A percentile compares a stretch with the other conserved stretches of the same genome.
Evolutionary conservation across 2,329 filamentous ascomycete species (phyloP).

Genomic region (Talaromyces marneffei): DNA sequence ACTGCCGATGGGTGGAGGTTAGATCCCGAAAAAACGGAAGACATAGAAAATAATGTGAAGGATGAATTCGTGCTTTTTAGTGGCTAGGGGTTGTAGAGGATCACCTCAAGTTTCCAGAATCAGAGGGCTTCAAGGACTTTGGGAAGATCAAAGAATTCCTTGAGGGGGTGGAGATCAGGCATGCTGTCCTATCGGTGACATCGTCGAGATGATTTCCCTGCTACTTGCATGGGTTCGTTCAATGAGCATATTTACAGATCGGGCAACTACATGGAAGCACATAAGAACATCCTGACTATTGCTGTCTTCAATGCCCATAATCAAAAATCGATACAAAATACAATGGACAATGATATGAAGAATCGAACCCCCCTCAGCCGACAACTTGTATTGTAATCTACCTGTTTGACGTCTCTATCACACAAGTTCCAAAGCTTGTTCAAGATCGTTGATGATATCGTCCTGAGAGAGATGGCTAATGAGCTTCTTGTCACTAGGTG

Average conservation of each 20-base stretch:
- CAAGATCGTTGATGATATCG: conserved; percentile 87
- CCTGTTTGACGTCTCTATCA: neutral
- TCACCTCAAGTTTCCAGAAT: conserved; percentile 30
- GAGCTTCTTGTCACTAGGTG: neutral
- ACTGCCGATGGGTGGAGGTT: conserved; percentile 38
- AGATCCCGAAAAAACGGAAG: conserved; percentile 24
- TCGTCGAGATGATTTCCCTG: neutral
- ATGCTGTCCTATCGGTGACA: conserved; percentile 14
- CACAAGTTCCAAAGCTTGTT: conserved; percentile 49
- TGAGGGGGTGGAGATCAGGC: conserved; percentile 25
- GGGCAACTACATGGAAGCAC: too few species aligned
- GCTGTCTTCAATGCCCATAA: too few species aligned
- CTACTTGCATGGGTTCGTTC: neutral
- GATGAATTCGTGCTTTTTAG: conserved; percentile 42
- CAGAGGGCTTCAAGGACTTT: conserved; percentile 28
- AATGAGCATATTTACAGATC: neutral
- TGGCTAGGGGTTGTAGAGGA: conserved; percentile 36
- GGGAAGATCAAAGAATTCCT: conserved; percentile 20
- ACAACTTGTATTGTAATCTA: neutral
- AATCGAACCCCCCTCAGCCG: too few species aligned
- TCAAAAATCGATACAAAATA: too few species aligned
- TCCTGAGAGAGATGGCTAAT: conserved; percentile 40
- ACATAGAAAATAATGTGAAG: conserved; percentile 16
- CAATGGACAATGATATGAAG: too few species aligned
- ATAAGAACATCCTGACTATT: too few species aligned